Base-by-base conservation (phyloP, 306 rosid genomes). In the Quercus engelmannii region DNA sequence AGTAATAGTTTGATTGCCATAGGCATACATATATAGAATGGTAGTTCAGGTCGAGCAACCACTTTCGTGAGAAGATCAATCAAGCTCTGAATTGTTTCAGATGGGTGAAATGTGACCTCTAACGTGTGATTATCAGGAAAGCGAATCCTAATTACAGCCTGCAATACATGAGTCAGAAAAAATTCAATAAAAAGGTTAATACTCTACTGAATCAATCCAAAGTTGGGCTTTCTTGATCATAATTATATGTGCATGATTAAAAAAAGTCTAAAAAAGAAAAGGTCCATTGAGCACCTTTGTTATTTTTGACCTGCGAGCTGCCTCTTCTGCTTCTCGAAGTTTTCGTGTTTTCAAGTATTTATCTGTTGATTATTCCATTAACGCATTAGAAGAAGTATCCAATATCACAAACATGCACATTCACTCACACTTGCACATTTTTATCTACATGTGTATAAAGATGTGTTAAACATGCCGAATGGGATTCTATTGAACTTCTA, bases 61-160 rank as follows among this genome's bases (percentile, higher is more conserved):
- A 93, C 96, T 90, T 90, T 89, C 30, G 28, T 28, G 15, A 96
- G 92, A 65, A 96, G 90, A 85, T 93, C 92, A 80, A 87, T 74
- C 84, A 96, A 86, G 84, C 84, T 89, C 81, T 89, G 93, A 79
- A 96, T 52, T 68, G 90, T 91, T 78, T 96, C 99, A 3, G 97
- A 89, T 69, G 98, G 89, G 80, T 90, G 96, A 82, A 96, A 96
- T 23, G 85, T 83, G 70, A 84, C 94, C 92, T 95, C 99, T 56
- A 93, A 87, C 35, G 99, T 96, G 85, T 85, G 89, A 81, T 93
- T 90, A 83, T 96, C 99, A 13, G 98, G 98, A 85, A 96, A 93
- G 31, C 98, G 90, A 78, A 91, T 87, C 87, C 99, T 90, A 57
- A 96, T 84, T n/a, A 88, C 87, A 35, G 91, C 92, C 99, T 96